Percentiles rank a stretch among this genome's conserved stretches.
These are phyloP conservation scores for Conticribra weissflogii DNA, from an alignment of 108 stramenopile genomes.

Conservation along the genomic window DNA sequence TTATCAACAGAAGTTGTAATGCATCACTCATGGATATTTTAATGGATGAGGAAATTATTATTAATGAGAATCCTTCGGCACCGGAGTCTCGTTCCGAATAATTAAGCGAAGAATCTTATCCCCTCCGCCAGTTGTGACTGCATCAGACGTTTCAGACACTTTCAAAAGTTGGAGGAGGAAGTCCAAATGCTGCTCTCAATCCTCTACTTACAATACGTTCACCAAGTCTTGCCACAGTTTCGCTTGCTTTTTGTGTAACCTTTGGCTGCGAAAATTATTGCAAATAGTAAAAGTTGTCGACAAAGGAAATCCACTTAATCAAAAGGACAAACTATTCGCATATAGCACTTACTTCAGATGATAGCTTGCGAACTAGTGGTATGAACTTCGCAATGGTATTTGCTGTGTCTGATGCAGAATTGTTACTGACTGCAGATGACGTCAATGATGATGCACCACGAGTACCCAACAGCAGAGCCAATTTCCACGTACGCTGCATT, in stretches of 20 bases:
- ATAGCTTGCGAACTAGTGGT: constrained; percentile 71
- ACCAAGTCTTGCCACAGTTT: constrained; percentile 72
- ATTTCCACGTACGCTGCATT: constrained; percentile 67
- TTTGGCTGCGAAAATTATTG: constrained; percentile 79
- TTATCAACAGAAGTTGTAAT: too few species aligned
- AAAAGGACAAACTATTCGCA: too few species aligned
- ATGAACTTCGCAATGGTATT: constrained; percentile 64
- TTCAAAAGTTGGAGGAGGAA: constrained; percentile 61
- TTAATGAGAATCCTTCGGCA: too few species aligned
- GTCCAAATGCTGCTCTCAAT: constrained; percentile 73
- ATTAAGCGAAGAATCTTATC: not conserved
- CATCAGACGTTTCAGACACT: not conserved
- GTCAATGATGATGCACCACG: constrained; percentile 42
- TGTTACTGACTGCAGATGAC: constrained; percentile 19
- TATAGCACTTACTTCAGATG: constrained; percentile 16
- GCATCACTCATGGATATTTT: too few species aligned
- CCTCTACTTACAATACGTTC: constrained; percentile 74
- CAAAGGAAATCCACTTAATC: too few species aligned
- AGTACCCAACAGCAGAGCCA: constrained; percentile 59
- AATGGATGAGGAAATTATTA: too few species aligned
- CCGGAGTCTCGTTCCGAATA: too few species aligned
- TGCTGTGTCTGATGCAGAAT: constrained; percentile 42
- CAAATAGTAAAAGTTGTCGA: too few species aligned
- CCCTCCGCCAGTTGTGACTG: not conserved
- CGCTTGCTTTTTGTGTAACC: constrained; percentile 68